A percentile compares a stretch with the other conserved stretches of the same genome.
These are phyloP conservation scores for Salvia miltiorrhiza DNA, from an alignment of 257 asterid species.

Conservation along the genomic window DNA sequence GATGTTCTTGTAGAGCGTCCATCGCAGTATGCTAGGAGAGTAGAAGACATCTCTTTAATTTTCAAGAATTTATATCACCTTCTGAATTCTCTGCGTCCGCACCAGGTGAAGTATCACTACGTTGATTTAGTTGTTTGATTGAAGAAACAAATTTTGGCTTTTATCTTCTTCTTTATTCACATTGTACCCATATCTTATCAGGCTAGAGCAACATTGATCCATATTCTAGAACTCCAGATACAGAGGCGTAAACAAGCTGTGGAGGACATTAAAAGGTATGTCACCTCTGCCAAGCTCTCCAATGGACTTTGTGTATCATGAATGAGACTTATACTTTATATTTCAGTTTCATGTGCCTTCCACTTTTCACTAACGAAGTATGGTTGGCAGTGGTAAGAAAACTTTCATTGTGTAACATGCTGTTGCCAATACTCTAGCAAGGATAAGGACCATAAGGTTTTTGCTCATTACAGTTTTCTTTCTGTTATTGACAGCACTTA, in stretches of 20 bases:
- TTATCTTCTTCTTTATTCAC: conserved; percentile 9
- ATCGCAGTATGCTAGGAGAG: conserved; percentile 94
- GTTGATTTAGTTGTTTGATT: conserved; percentile 1
- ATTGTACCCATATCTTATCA: conserved; percentile 24
- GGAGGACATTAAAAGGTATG: conserved; percentile 90
- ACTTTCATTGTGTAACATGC: background rate
- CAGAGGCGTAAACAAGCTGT: conserved; percentile 89
- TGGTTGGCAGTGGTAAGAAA: background rate
- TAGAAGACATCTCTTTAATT: conserved; percentile 91
- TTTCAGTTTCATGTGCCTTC: background rate
- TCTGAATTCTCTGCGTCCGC: conserved; percentile 92
- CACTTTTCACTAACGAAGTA: background rate
- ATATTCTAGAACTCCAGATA: conserved; percentile 93
- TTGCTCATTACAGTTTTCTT: background rate
- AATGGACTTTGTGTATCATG: conserved; percentile 1
- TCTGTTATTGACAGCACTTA: background rate
- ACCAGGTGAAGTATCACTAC: conserved; percentile 66
- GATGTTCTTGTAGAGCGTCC: conserved; percentile 97
- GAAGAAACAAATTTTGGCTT: background rate
- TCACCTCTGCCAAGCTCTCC: conserved; percentile 6
- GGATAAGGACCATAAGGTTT: background rate
- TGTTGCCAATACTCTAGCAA: background rate
- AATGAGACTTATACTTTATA: background rate
- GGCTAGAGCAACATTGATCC: conserved; percentile 98
- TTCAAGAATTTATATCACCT: conserved; percentile 93